These are phyloP conservation scores for Septoria linicola DNA, from an alignment of 2,329 filamentous ascomycete species.

Conservation along the genomic window DNA sequence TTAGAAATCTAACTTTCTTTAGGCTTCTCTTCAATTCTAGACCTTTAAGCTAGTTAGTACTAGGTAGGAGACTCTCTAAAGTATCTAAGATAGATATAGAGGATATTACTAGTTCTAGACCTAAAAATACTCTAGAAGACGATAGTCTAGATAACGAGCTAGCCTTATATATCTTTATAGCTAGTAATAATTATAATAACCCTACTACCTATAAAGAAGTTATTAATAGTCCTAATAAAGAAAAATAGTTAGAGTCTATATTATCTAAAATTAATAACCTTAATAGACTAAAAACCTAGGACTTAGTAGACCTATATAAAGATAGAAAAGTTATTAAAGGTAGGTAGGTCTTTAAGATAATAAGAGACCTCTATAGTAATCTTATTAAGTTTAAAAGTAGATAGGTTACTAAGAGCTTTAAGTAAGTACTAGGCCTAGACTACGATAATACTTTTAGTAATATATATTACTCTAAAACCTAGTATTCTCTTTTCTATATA, in stretches of 20 bases:
- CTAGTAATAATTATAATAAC: slow-evolving; percentile 1
- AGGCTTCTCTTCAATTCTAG: no score
- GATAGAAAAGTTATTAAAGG: slow-evolving; percentile 8
- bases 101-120: no score
- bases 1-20: no score
- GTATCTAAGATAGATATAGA: no score
- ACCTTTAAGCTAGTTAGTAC: no score
- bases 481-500: neutral
- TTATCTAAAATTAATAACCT: slow-evolving; percentile 4
- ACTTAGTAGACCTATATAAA: slow-evolving; percentile 5
- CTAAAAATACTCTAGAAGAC: neutral
- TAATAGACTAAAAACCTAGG: neutral
- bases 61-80: no score
- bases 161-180: neutral
- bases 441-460: slow-evolving; percentile 14
- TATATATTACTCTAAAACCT: neutral
- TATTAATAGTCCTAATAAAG: neutral
- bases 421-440: slow-evolving; percentile 5
- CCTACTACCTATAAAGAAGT: slow-evolving; percentile 12
- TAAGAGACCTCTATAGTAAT: neutral
- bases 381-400: slow-evolving; percentile 6
- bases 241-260: slow-evolving; percentile 3
- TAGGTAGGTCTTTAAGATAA: slow-evolving; percentile 6
- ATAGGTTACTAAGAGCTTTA: slow-evolving; percentile 9
- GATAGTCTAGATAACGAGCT: slow-evolving; percentile 8